Conservation (phyloP, 768 basidiomycete species). For the Lactarius psammicola region DNA sequence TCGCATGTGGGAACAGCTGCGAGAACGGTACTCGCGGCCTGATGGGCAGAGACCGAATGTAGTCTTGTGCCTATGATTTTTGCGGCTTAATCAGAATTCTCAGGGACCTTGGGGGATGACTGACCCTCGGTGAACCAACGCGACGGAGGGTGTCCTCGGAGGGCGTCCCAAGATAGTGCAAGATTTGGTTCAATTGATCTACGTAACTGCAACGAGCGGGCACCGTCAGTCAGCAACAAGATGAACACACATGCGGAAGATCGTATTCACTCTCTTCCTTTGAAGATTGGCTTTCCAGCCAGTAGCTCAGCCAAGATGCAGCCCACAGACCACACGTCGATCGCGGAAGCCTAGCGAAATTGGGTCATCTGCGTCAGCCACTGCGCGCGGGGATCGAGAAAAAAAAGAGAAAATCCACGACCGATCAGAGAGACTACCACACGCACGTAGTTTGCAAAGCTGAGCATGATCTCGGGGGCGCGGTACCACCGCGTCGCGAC, state of each 20-base stretch:
- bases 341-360: constrained; percentile 68
- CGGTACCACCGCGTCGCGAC: constrained; percentile 99
- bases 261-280: constrained; percentile 84
- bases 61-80: constrained; percentile 79
- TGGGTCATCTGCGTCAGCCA: constrained; percentile 26
- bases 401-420: too few species aligned
- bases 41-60: constrained; percentile 96
- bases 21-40: constrained; percentile 92
- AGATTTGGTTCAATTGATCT: constrained; percentile 96
- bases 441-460: constrained; percentile 90
- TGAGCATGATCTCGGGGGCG: constrained; percentile 98
- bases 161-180: constrained; percentile 97
- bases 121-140: constrained; percentile 89
- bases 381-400: not conserved
- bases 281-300: constrained; percentile 93
- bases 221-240: constrained; percentile 12
- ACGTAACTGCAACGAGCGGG: constrained; percentile 64
- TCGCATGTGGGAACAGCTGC: constrained; percentile 90
- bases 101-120: constrained; percentile 31
- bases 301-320: constrained; percentile 93
- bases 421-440: not conserved
- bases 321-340: constrained; percentile 96
- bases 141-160: constrained; percentile 94
- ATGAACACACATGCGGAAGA: not conserved
- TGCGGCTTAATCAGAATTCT: not conserved